A percentile compares a stretch with the other conserved stretches of the same genome.
These are phyloP conservation scores for Torrubiella hemipterigena DNA, from an alignment of 2,329 filamentous ascomycete genomes.

Conservation along the genomic window DNA sequence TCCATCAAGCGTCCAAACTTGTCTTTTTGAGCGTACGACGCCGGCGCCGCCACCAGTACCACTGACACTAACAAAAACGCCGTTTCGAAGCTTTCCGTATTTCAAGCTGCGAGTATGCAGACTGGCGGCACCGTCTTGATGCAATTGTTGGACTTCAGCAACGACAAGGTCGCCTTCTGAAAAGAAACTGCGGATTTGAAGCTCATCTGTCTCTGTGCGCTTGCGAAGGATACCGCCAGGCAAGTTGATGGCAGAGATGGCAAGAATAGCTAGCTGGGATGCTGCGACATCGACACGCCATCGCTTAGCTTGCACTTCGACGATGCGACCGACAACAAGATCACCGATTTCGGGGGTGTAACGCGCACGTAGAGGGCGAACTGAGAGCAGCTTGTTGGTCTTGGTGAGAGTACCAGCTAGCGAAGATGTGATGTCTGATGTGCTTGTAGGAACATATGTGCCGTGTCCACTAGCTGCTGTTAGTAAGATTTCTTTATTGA, in stretches of 20 bases:
- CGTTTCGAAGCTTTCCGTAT: constrained; percentile 93
- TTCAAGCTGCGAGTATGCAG: constrained; percentile 84
- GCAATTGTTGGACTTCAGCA: constrained; percentile 85
- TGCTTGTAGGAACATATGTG: constrained; percentile 58
- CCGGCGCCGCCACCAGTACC: constrained; percentile 79
- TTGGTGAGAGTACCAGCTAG: constrained; percentile 83
- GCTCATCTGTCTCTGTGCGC: constrained; percentile 87
- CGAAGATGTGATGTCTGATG: constrained; percentile 69
- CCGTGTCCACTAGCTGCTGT: constrained; percentile 63
- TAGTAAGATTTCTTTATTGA: constrained; percentile 2
- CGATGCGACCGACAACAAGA: constrained; percentile 83
- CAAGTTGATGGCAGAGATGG: constrained; percentile 83
- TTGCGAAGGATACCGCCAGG: constrained; percentile 86
- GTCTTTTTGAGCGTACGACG: constrained; percentile 71
- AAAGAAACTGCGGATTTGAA: constrained; percentile 97
- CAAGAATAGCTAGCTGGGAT: constrained; percentile 72
- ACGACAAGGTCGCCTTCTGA: constrained; percentile 88
- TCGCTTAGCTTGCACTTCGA: constrained; percentile 83
- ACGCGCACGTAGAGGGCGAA: constrained; percentile 78
- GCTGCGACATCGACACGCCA: constrained; percentile 95
- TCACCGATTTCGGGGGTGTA: constrained; percentile 96
- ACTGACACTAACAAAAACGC: constrained; percentile 71
- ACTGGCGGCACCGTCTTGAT: constrained; percentile 72
- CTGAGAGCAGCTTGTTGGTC: constrained; percentile 93
- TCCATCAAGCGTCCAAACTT: constrained; percentile 71